Conservation (phyloP, 2,329 filamentous ascomycete species). For the Seiridium unicorne region DNA sequence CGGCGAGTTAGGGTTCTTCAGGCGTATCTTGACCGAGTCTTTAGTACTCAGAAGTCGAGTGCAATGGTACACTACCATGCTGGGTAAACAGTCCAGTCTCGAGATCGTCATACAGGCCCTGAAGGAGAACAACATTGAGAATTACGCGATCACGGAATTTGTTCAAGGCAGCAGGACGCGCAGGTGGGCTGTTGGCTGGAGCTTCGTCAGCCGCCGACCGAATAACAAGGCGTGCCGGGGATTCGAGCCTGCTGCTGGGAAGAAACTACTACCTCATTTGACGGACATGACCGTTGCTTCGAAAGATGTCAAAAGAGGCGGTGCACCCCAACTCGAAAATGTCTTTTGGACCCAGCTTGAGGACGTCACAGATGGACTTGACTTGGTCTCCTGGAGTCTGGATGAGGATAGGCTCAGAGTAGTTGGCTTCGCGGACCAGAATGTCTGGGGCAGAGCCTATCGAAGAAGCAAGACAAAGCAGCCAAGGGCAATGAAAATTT, state of each 20-base stretch:
- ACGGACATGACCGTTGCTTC: conserved; percentile 38
- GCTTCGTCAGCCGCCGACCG: conserved; percentile 68
- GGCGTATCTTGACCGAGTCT: conserved; percentile 69
- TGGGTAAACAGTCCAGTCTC: conserved; percentile 75
- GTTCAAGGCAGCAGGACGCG: conserved; percentile 76
- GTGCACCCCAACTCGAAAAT: conserved; percentile 23
- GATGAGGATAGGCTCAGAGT: conserved; percentile 51
- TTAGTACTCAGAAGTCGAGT: conserved; percentile 57
- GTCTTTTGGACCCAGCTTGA: conserved; percentile 35
- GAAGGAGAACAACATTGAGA: conserved; percentile 58
- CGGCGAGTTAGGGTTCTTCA: conserved; percentile 75
- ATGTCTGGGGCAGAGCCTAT: conserved; percentile 78
- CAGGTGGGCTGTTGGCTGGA: conserved; percentile 89
- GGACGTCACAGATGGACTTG: conserved; percentile 50
- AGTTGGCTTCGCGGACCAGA: conserved; percentile 61
- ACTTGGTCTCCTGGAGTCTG: conserved; percentile 65
- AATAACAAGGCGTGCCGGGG: conserved; percentile 39
- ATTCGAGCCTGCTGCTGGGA: conserved; percentile 36
- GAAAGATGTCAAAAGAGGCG: conserved; percentile 26
- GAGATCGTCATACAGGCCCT: conserved; percentile 60
- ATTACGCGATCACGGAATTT: conserved; percentile 81
- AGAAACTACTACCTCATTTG: conserved; percentile 40
- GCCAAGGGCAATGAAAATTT: background rate
- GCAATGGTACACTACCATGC: conserved; percentile 88
- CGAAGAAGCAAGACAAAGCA: conserved; percentile 54